Evolutionary conservation across 148 eudicot genomes (phyloP), one percentile per base, ranked within the genome.

Genomic region (Camellia granthamiana): DNA sequence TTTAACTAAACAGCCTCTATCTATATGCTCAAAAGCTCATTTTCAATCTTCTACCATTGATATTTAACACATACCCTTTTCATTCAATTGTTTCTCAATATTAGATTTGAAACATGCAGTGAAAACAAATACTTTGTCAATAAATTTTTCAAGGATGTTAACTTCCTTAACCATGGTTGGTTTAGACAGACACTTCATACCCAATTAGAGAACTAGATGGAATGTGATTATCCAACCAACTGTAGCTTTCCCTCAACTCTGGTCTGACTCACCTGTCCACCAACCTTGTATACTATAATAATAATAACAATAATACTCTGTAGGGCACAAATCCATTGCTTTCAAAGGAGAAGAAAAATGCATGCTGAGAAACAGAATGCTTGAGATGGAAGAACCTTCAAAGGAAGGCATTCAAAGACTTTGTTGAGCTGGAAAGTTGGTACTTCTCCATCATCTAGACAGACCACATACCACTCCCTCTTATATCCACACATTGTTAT

Each of bases 351-450:
- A 60, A 16, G 64, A 60, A 18, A 16, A 70, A 44, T 8, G 0
- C 6, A 74, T 8, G 1, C 6, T 66, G 6, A 72, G 38, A 52
- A 72, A 51, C 14, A 43, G 76, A 79, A 74, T 46, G 79, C 82
- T 54, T 83, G 38, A 66, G 68, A 21, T 75, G 63, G 72, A 83
- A 79, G 85, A 75, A 83, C 82, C 65, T 83, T 49, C 23, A 62
- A 79, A 74, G 2, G 23, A 83, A 78, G 56, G 15, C 78, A 83
- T 30, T 5, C 11, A 72, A 55, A 52, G 76, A 4, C 4, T 38
- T 60, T 19, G 54, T 55, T 62, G 18, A 56, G 62, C 38, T 47
- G 15, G 65, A 23, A 73, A 80, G 82, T 80, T 73, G 63, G 72
- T 58, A 52, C 72, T 64, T 73, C 77, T 63, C 62, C 49, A 74